Evolutionary conservation across 2,329 filamentous ascomycete species (phyloP).

Genomic region (Myriosclerotinia curreyana): DNA sequence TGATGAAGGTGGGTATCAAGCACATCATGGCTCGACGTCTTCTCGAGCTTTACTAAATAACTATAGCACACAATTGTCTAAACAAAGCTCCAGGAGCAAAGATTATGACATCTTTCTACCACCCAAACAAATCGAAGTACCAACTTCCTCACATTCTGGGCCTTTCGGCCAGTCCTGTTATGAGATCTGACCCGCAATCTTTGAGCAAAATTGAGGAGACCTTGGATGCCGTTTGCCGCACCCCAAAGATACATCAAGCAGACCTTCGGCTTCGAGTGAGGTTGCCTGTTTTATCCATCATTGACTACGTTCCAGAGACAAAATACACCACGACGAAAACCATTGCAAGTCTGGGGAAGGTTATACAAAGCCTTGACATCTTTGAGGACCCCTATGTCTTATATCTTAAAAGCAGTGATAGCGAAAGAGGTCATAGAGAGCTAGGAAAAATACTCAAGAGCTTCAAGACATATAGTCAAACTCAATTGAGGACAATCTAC

Average conservation of each 20-base stretch:
- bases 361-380: slow-evolving; percentile 51
- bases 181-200: slow-evolving; percentile 34
- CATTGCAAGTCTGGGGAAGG: slow-evolving; percentile 28
- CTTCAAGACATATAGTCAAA: slow-evolving; percentile 50
- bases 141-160: slow-evolving; percentile 38
- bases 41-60: slow-evolving; percentile 6
- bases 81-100: slow-evolving; percentile 35
- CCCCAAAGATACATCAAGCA: slow-evolving; percentile 53
- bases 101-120: slow-evolving; percentile 39
- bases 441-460: slow-evolving; percentile 45
- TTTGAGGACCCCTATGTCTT: slow-evolving; percentile 59
- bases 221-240: slow-evolving; percentile 53
- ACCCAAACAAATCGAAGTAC: slow-evolving; percentile 26
- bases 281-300: slow-evolving; percentile 31
- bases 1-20: slow-evolving; percentile 55
- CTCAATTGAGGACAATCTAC: slow-evolving; percentile 55
- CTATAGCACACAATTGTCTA: slow-evolving; percentile 39
- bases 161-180: slow-evolving; percentile 38
- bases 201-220: slow-evolving; percentile 48
- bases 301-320: slow-evolving; percentile 23
- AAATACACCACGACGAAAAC: slow-evolving; percentile 23
- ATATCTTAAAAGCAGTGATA: slow-evolving; percentile 45
- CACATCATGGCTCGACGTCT: neutral
- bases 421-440: slow-evolving; percentile 42
- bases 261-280: slow-evolving; percentile 43